Conservation (phyloP, 768 basidiomycete genomes). For the Boletus subparvulus region DNA sequence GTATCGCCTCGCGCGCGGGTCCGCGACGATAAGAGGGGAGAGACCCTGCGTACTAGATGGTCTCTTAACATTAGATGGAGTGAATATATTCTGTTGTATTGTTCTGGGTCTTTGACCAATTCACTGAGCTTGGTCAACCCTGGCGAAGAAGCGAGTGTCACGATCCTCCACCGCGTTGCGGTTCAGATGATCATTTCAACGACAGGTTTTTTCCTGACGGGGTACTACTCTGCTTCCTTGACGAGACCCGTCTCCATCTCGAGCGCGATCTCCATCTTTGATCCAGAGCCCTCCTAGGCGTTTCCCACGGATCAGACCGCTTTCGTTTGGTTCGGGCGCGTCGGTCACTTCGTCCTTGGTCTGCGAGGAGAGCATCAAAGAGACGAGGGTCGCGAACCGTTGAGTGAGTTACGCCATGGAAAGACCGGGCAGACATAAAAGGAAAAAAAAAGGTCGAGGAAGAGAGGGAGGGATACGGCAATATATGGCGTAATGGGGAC, state of each 20-base stretch:
- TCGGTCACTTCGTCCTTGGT: conserved; percentile 91
- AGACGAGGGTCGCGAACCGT: conserved; percentile 83
- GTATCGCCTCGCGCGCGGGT: no score
- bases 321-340: conserved; percentile 28
- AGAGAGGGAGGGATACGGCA: no score
- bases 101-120: no score
- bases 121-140: no score
- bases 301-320: neutral
- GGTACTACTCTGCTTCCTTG: neutral
- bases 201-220: no score
- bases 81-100: no score
- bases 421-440: neutral
- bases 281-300: conserved; percentile 21
- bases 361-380: conserved; percentile 94
- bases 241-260: conserved; percentile 18
- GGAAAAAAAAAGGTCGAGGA: neutral
- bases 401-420: conserved; percentile 24
- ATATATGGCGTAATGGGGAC: neutral
- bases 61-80: no score
- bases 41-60: no score
- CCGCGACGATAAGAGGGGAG: no score
- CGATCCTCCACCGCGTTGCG: no score
- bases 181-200: neutral
- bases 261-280: conserved; percentile 38
- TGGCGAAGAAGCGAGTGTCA: no score